Percentiles rank a stretch among this genome's conserved stretches.
These are phyloP conservation scores for Aspergillus fumigatiaffinis DNA, from an alignment of 2,329 filamentous ascomycete genomes.

Conservation along the genomic window DNA sequence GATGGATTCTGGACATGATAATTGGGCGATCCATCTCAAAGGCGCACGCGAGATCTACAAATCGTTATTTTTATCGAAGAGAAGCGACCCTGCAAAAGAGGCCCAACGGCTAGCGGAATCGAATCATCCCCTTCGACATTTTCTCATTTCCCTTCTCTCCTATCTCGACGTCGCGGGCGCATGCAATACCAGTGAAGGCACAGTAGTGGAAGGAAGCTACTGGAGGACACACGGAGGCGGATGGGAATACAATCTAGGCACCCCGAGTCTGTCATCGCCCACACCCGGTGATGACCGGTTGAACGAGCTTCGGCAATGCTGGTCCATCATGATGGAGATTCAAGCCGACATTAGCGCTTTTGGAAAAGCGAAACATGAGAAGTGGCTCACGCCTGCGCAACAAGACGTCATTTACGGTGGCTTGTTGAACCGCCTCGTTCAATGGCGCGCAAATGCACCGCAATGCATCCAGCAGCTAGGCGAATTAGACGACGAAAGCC, in stretches of 20 bases:
- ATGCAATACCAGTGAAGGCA: slow-evolving; percentile 35
- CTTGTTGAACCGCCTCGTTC: slow-evolving; percentile 23
- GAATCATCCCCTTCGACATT: slow-evolving; percentile 32
- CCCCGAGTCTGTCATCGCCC: slow-evolving; percentile 24
- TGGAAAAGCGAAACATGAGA: slow-evolving; percentile 28
- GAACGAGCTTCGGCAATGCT: slow-evolving; percentile 26
- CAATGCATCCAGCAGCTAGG: slow-evolving; percentile 24
- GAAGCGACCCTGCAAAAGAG: slow-evolving; percentile 21
- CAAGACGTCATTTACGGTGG: slow-evolving; percentile 29
- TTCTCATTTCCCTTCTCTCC: slow-evolving; percentile 38
- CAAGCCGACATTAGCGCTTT: slow-evolving; percentile 30
- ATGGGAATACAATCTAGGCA: slow-evolving; percentile 37
- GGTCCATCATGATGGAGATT: slow-evolving; percentile 34
- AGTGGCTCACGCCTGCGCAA: slow-evolving; percentile 24
- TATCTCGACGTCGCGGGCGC: slow-evolving; percentile 40
- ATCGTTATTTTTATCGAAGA: slow-evolving; percentile 26
- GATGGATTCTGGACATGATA: slow-evolving; percentile 37
- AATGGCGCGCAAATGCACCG: slow-evolving; percentile 29
- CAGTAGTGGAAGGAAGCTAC: slow-evolving; percentile 36
- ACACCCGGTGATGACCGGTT: slow-evolving; percentile 20
- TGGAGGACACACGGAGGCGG: slow-evolving; percentile 37
- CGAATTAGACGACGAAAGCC: slow-evolving; percentile 25
- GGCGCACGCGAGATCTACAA: slow-evolving; percentile 39
- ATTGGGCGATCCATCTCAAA: slow-evolving; percentile 38
- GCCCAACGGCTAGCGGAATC: slow-evolving; percentile 26